Percentiles rank a stretch among this genome's conserved stretches.
Evolutionary conservation across 306 rosid genomes (phyloP).

Genomic region (Clitoria ternatea): DNA sequence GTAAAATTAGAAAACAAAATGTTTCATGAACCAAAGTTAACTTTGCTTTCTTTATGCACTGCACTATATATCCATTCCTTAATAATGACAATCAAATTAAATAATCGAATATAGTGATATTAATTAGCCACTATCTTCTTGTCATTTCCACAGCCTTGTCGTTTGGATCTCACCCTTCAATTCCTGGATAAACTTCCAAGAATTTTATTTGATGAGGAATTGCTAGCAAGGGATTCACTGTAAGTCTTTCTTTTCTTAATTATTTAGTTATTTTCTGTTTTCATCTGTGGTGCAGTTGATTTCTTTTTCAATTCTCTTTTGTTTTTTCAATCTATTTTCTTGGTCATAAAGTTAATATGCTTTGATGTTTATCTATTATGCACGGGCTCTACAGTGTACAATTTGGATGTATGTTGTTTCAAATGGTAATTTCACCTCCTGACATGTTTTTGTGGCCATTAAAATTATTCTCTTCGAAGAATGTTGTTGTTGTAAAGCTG

Average conservation of each 20-base stretch:
- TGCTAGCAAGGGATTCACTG: conserved; percentile 62
- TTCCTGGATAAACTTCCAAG: conserved; percentile 62
- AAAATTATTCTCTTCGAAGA: neutral
- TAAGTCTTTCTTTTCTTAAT: conserved; percentile 26
- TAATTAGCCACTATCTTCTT: neutral
- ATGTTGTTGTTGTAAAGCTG: neutral
- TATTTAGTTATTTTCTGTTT: neutral
- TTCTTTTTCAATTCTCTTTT: neutral
- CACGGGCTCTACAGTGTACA: neutral
- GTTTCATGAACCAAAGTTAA: too few species aligned
- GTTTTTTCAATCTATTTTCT: neutral
- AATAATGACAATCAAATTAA: neutral
- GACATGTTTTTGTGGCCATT: neutral
- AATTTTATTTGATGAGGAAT: conserved; percentile 64
- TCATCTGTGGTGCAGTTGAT: neutral
- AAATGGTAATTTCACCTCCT: neutral
- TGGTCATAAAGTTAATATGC: neutral
- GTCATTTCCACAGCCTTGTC: conserved; percentile 43
- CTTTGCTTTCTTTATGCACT: neutral
- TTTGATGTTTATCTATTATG: conserved; percentile 6
- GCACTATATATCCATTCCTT: neutral
- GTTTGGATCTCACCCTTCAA: conserved; percentile 57
- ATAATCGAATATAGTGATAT: neutral
- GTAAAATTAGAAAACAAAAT: too few species aligned
- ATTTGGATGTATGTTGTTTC: neutral